Evolutionary conservation across 2,329 filamentous ascomycete species (phyloP).

Genomic region (Colletotrichum camelliae): DNA sequence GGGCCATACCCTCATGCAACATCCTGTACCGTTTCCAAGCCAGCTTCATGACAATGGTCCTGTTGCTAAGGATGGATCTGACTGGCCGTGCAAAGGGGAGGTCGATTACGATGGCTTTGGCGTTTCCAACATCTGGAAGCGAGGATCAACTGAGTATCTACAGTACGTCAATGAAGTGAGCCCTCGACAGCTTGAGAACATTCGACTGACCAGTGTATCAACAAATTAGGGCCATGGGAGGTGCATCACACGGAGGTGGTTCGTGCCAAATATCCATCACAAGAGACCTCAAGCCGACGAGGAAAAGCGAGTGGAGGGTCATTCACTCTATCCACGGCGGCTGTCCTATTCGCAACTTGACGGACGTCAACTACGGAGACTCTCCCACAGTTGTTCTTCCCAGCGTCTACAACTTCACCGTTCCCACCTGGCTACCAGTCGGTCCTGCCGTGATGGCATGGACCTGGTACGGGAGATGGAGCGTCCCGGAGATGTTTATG

Average conservation of each 20-base stretch:
- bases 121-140: neutral
- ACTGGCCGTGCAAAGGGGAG: neutral
- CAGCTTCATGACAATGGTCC: neutral
- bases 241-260: neutral
- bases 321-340: neutral
- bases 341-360: neutral
- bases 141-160: neutral
- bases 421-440: neutral
- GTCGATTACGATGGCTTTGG: neutral
- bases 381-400: neutral
- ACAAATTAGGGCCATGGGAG: neutral
- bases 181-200: rapidly evolving
- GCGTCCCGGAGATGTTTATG: neutral
- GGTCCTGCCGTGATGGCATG: neutral
- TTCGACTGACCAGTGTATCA: neutral
- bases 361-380: neutral
- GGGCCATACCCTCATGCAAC: neutral
- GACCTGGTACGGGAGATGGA: neutral
- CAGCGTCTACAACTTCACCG: neutral
- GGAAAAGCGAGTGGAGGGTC: neutral
- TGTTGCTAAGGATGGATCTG: neutral
- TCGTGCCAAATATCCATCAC: neutral
- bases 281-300: neutral
- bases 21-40: neutral
- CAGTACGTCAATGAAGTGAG: neutral